Base-by-base conservation (phyloP, 495 filamentous ascomycete genomes). In the Podospora tetraspora region DNA sequence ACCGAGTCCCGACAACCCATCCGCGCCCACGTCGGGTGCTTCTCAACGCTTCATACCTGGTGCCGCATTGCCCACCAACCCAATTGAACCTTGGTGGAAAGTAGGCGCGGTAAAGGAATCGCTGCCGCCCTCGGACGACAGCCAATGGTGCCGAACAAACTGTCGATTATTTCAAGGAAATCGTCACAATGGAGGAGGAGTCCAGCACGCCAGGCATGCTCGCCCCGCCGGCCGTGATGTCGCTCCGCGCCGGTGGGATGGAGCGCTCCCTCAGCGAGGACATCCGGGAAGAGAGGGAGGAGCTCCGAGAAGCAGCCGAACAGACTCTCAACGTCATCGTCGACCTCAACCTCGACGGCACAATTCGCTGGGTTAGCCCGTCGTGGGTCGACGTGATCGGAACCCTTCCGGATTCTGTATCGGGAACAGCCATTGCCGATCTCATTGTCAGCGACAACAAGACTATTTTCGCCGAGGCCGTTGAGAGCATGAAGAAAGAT, bases 321-420 rank as follows among this genome's bases (percentile, higher is more conserved):
- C 92, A 98, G 81, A 97, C 92, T 11, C 82, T 95, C 75, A 98
- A 97, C 79, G 91, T 97, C 64, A 97, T 99, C 71, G 81, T 98
- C 75, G 93, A 99, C 78, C 85, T 99, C 63, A 91, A 90, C 72
- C 83, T 98, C 61, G 91, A 96, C 72, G 92, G 92, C 61, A 89
- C 86, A 56, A 90, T 99, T 72, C 88, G 91, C 75, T 98, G 96
- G 92, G 94, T 95, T 67, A 98, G 94, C 78, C 91, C 93, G 10
- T 96, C 94, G n/a, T 99, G 95, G 95, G 87, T 87, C 66, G 92
- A 97, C 73, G 91, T 99, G 59, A 89, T 98, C 60, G 95, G 95
- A 61, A 93, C 91, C 5, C 73, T 84, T 57, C 86, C 88, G 21
- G 87, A 90, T 19, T 85, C 89, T 13, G 89, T 97, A 62, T 82